These are phyloP conservation scores for Fusarium burgessii DNA, from an alignment of 2,329 filamentous ascomycete species.

Conservation along the genomic window DNA sequence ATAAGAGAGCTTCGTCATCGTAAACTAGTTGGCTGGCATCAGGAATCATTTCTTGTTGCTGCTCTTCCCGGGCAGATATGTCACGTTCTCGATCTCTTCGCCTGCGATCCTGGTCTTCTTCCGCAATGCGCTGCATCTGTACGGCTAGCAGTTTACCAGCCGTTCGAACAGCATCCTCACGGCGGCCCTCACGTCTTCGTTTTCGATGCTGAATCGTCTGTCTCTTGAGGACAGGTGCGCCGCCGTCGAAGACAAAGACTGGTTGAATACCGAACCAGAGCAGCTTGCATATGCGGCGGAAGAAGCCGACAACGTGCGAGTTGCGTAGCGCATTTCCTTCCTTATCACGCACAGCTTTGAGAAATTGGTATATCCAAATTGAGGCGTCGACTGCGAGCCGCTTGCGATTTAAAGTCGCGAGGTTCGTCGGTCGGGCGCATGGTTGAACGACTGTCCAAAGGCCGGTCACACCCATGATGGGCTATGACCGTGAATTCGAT, in stretches of 20 bases:
- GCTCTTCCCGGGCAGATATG: slow-evolving; percentile 54
- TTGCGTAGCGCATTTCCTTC: slow-evolving; percentile 97
- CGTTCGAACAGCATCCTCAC: slow-evolving; percentile 92
- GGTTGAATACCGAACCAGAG: slow-evolving; percentile 96
- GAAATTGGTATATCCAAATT: slow-evolving; percentile 99
- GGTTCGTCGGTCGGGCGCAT: slow-evolving; percentile 93
- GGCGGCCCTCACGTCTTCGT: slow-evolving; percentile 82
- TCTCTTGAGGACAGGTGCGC: slow-evolving; percentile 89
- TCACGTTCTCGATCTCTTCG: slow-evolving; percentile 61
- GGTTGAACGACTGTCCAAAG: slow-evolving; percentile 97
- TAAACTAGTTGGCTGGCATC: slow-evolving; percentile 81
- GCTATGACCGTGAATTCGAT: slow-evolving; percentile 25
- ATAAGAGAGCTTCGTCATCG: slow-evolving; percentile 89
- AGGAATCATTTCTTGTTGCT: slow-evolving; percentile 75
- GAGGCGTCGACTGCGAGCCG: slow-evolving; percentile 97
- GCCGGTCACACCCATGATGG: slow-evolving; percentile 92
- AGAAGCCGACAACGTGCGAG: slow-evolving; percentile 97
- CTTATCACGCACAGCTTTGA: slow-evolving; percentile 98
- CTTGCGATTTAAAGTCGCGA: slow-evolving; percentile 95
- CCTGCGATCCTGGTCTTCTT: slow-evolving; percentile 82
- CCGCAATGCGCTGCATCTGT: slow-evolving; percentile 91
- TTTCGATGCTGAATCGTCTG: slow-evolving; percentile 88
- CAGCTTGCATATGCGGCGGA: slow-evolving; percentile 96
- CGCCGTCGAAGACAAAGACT: slow-evolving; percentile 98
- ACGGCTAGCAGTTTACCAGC: slow-evolving; percentile 92